Conservation (phyloP, 495 filamentous ascomycete species). For the Penicillium roqueforti region DNA sequence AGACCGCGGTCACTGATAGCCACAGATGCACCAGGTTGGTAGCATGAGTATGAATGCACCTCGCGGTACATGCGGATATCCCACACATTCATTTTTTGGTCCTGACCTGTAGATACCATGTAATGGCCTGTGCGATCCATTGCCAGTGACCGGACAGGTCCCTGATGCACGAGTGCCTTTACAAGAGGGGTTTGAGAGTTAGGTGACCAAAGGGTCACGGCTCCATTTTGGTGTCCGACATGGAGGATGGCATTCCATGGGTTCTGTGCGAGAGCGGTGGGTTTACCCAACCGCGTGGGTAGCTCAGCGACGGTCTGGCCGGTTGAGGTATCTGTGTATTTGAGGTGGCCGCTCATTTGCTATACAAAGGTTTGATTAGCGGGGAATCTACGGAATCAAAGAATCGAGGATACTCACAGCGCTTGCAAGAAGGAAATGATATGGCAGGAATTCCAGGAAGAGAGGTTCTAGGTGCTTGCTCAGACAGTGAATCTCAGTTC, state of each 20-base stretch:
- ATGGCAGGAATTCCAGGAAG: slow-evolving; percentile 92
- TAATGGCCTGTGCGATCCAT: slow-evolving; percentile 88
- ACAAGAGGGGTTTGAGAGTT: slow-evolving; percentile 82
- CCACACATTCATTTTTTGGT: slow-evolving; percentile 90
- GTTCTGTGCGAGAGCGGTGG: slow-evolving; percentile 82
- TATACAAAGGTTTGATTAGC: slow-evolving; percentile 24
- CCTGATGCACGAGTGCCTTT: slow-evolving; percentile 89
- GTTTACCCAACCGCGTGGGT: slow-evolving; percentile 75
- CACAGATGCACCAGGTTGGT: slow-evolving; percentile 76
- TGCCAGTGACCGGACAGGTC: slow-evolving; percentile 82
- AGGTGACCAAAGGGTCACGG: slow-evolving; percentile 93
- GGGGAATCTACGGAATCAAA: background rate
- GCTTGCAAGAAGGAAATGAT: slow-evolving; percentile 90
- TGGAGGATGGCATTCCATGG: slow-evolving; percentile 87
- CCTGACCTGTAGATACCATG: slow-evolving; percentile 92
- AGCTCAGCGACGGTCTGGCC: slow-evolving; percentile 80
- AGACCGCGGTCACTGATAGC: slow-evolving; percentile 84
- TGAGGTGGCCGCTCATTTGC: slow-evolving; percentile 79
- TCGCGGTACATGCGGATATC: slow-evolving; percentile 93
- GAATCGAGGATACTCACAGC: slow-evolving; percentile 50
- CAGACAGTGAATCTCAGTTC: slow-evolving; percentile 88
- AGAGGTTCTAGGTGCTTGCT: slow-evolving; percentile 87
- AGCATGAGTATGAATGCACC: slow-evolving; percentile 84
- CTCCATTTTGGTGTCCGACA: slow-evolving; percentile 89
- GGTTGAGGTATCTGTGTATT: slow-evolving; percentile 93